Evolutionary conservation across 352 stramenopile species (phyloP).

Genomic region (Phytophthora cajani): DNA sequence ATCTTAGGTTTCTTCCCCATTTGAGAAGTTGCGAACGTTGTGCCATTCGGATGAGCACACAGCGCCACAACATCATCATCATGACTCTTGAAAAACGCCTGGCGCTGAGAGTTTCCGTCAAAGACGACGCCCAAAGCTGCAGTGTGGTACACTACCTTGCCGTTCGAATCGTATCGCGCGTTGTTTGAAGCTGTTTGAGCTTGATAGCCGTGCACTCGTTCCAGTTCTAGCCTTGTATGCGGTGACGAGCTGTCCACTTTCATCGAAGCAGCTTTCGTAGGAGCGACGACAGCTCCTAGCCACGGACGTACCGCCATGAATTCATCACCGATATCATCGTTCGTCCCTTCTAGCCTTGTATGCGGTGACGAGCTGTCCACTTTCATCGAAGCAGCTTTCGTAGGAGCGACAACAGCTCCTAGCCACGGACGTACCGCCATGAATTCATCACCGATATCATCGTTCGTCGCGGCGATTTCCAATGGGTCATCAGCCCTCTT

Average conservation of each 20-base stretch:
- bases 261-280: slow-evolving; percentile 50
- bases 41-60: slow-evolving; percentile 75
- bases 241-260: slow-evolving; percentile 47
- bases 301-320: slow-evolving; percentile 93
- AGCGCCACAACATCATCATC: slow-evolving; percentile 89
- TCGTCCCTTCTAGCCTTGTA: slow-evolving; percentile 45
- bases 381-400: slow-evolving; percentile 48
- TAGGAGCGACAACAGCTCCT: slow-evolving; percentile 80
- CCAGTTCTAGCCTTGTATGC: slow-evolving; percentile 57
- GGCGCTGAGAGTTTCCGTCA: slow-evolving; percentile 47
- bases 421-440: slow-evolving; percentile 92
- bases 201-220: slow-evolving; percentile 83
- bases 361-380: slow-evolving; percentile 43
- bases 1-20: slow-evolving; percentile 86
- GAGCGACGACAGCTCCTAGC: slow-evolving; percentile 81
- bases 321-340: slow-evolving; percentile 76
- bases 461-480: slow-evolving; percentile 29
- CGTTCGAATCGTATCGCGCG: slow-evolving; percentile 59
- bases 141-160: slow-evolving; percentile 79
- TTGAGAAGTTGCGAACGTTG: slow-evolving; percentile 87
- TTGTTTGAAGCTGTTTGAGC: slow-evolving; percentile 82
- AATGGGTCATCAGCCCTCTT: slow-evolving; percentile 40
- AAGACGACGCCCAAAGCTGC: slow-evolving; percentile 81
- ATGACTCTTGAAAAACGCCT: slow-evolving; percentile 73
- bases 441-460: slow-evolving; percentile 85